Evolutionary conservation across 2,329 filamentous ascomycete genomes (phyloP), one percentile per base, ranked within the genome.

Genomic region (Dryadomyces quercus-mongolicae): DNA sequence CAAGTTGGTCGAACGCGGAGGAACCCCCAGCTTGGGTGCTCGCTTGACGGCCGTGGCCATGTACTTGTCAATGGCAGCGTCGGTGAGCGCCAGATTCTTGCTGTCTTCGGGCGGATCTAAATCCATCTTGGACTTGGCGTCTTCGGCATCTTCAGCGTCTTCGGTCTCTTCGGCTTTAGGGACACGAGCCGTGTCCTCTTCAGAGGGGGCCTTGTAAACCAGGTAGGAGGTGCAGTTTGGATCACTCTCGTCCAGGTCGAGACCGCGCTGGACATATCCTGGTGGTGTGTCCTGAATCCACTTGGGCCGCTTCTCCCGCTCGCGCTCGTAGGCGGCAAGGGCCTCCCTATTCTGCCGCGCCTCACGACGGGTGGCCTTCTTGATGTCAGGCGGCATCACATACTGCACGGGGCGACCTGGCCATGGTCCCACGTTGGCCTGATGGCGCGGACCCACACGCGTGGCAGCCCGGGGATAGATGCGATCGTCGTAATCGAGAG

Each of bases 401-500:
- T 95, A 87, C 67, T 95, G 78, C n/a, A 97, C 84, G 0, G 90
- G 84, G 53, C 82, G 82, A 5, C 92, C 93, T 54, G 85, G 85
- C 93, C 93, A 98, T 6, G 86, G 77, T 50, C 80, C 74, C 38
- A 95, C 87, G 61, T 83, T 85, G 4, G 93, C 92, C 71, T 98
- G 93, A 67, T 97, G 90, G 54, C 90, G 83, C 10, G 90, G 88
- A 8, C 93, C 93, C 42, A 97, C 75, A 42, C 93, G 85, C 54
- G 93, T 97, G 65, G 91, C 94, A 16, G 93, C 92, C 60, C 93
- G 85, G 9, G 93, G 93, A 65, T 97, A 97, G 60, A 98, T 97
- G 59, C 93, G 85, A 67, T 98, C 93, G 64, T 98, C 93, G 65
- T 95, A 95, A 67, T 98, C 93, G 34, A 98, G 74, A 0, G 89